These are phyloP conservation scores for Tulasnella sp. DNA, from an alignment of 768 basidiomycete species.

Conservation along the genomic window DNA sequence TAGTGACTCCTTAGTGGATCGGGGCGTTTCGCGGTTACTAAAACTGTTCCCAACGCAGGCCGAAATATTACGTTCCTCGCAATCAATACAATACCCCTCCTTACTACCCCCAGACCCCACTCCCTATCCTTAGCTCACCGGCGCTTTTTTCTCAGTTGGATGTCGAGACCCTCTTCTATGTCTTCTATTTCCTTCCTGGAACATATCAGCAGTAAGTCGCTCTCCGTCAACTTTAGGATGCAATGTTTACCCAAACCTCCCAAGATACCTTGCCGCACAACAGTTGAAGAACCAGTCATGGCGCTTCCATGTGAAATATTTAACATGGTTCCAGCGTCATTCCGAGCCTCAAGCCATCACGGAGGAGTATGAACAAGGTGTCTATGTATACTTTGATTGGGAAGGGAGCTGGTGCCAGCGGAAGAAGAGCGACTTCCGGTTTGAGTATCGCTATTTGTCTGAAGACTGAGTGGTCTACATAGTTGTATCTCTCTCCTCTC, in stretches of 20 bases:
- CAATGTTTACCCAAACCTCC: slow-evolving; percentile 1
- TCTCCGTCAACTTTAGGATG: background rate
- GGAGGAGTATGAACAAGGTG: slow-evolving; percentile 98
- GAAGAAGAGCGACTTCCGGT: slow-evolving; percentile 96
- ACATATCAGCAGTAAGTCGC: slow-evolving; percentile 89
- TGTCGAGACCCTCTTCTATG: slow-evolving; percentile 95
- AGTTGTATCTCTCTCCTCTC: background rate
- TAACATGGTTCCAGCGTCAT: slow-evolving; percentile 99
- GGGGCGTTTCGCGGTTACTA: slow-evolving; percentile 6
- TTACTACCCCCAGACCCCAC: slow-evolving; percentile 89
- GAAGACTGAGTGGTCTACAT: slow-evolving; percentile 53
- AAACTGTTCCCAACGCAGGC: slow-evolving; percentile 43
- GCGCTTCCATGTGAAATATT: slow-evolving; percentile 98
- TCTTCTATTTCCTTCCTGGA: slow-evolving; percentile 96
- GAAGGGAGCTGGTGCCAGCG: slow-evolving; percentile 98
- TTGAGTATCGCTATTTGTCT: slow-evolving; percentile 89
- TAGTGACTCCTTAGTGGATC: slow-evolving; percentile 22
- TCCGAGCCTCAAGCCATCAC: slow-evolving; percentile 98
- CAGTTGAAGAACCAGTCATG: slow-evolving; percentile 96
- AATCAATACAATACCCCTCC: slow-evolving; percentile 86
- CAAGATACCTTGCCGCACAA: slow-evolving; percentile 87
- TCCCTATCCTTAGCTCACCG: slow-evolving; percentile 70
- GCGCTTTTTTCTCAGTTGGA: slow-evolving; percentile 85
- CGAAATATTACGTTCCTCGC: slow-evolving; percentile 92
- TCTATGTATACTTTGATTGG: slow-evolving; percentile 99